phyloP scores from a whole-genome alignment of 2,329 filamentous ascomycete genomes.

The Exophiala sideris region DNA sequence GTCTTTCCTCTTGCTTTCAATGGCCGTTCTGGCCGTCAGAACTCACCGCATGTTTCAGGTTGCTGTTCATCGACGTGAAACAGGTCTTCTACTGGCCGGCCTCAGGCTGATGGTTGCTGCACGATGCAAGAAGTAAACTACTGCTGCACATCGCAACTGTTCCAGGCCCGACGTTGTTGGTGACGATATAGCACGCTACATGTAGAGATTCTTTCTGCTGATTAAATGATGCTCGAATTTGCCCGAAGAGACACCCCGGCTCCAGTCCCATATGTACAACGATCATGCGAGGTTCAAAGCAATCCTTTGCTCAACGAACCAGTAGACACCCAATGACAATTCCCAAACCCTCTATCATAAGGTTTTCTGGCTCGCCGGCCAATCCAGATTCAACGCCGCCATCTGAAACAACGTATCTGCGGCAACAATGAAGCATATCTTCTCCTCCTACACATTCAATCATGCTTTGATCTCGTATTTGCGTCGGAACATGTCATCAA shows the following conservation, averaged over 20 bases:
- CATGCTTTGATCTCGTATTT: conserved; percentile 74
- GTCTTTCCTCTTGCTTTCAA: not conserved
- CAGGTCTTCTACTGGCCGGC: conserved; percentile 18
- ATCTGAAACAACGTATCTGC: conserved; percentile 18
- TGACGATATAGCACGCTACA: not conserved
- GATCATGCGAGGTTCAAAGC: conserved; percentile 3
- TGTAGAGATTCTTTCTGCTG: conserved; percentile 11
- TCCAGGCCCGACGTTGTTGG: no score
- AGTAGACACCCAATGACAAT: conserved; percentile 10
- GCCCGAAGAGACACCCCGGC: not conserved
- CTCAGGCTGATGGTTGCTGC: conserved; percentile 9
- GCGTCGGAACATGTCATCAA: conserved; percentile 84
- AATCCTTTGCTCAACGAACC: conserved; percentile 1
- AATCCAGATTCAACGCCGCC: conserved; percentile 19
- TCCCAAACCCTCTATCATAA: conserved; percentile 8
- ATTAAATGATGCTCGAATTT: conserved; percentile 7
- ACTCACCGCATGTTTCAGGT: conserved; percentile 22
- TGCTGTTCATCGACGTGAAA: conserved; percentile 10
- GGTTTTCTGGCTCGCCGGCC: conserved; percentile 13
- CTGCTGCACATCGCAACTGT: no score
- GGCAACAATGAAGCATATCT: conserved; percentile 14
- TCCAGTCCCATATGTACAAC: conserved; percentile 21
- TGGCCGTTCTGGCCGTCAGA: conserved; percentile 8
- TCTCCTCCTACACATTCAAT: conserved; percentile 13
- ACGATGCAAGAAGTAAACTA: conserved; percentile 10